Percentiles rank a stretch among this genome's conserved stretches.
Evolutionary conservation across 1,284 basidiomycete genomes (phyloP).

Genomic region (Cryptococcus sp.): DNA sequence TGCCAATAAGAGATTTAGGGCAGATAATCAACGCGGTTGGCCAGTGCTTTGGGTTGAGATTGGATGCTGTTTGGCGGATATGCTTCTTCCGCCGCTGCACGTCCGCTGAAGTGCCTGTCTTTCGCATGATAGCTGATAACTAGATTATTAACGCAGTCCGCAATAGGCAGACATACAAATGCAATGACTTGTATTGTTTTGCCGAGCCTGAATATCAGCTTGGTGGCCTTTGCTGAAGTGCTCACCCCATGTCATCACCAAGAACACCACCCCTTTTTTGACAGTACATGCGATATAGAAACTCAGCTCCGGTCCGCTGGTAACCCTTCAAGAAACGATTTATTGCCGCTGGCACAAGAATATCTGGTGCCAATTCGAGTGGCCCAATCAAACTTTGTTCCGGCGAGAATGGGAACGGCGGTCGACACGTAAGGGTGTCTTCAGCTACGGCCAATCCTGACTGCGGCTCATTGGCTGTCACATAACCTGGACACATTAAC

Average conservation of each 20-base stretch:
- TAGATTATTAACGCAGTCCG: slow-evolving; percentile 15
- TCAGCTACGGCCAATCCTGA: not conserved
- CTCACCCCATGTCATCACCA: slow-evolving; percentile 59
- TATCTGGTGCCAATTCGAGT: slow-evolving; percentile 29
- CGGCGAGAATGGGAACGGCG: slow-evolving; percentile 20
- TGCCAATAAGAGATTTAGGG: slow-evolving; percentile 53
- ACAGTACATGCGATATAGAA: slow-evolving; percentile 55
- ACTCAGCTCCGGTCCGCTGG: slow-evolving; percentile 55
- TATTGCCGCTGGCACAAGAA: slow-evolving; percentile 52
- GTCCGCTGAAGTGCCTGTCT: slow-evolving; percentile 51
- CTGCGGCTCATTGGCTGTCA: not conserved
- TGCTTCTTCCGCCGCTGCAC: slow-evolving; percentile 38
- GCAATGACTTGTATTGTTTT: slow-evolving; percentile 55
- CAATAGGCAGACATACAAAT: slow-evolving; percentile 32
- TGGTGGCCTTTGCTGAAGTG: not conserved
- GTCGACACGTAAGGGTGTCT: slow-evolving; percentile 25
- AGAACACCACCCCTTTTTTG: slow-evolving; percentile 53
- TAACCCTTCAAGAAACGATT: slow-evolving; percentile 57
- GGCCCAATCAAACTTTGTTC: slow-evolving; percentile 27
- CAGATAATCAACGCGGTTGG: slow-evolving; percentile 50
- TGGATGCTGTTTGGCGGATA: slow-evolving; percentile 16
- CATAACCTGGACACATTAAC: too few species aligned
- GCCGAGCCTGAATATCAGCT: slow-evolving; percentile 39
- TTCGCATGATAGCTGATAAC: slow-evolving; percentile 57
- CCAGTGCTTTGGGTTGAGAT: slow-evolving; percentile 38